Percentiles rank a stretch among this genome's conserved stretches.
Conservation (phyloP, 345 rosid genomes). For the Brassica juncea region DNA sequence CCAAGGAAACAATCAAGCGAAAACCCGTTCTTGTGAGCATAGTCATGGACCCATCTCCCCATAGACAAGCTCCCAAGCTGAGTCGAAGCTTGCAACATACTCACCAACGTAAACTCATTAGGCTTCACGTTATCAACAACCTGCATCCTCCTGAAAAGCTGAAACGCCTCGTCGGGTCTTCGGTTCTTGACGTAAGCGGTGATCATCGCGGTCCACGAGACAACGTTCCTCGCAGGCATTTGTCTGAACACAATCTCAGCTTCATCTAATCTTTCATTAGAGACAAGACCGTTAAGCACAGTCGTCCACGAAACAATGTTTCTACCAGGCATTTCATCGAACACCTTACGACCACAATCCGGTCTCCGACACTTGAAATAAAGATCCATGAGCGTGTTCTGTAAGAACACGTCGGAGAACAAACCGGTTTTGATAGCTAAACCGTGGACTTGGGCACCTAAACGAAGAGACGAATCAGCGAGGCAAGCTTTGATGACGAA, state of each 20-base stretch:
- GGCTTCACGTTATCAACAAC: slow-evolving; percentile 54
- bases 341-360: slow-evolving; percentile 51
- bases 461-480: slow-evolving; percentile 33
- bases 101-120: slow-evolving; percentile 64
- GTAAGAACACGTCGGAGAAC: slow-evolving; percentile 51
- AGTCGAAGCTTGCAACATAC: slow-evolving; percentile 52
- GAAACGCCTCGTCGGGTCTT: slow-evolving; percentile 58
- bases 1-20: slow-evolving; percentile 62
- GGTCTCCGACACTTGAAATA: slow-evolving; percentile 56
- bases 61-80: slow-evolving; percentile 58
- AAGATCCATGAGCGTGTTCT: slow-evolving; percentile 64
- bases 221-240: slow-evolving; percentile 67
- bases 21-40: slow-evolving; percentile 54
- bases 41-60: slow-evolving; percentile 69
- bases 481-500: slow-evolving; percentile 68
- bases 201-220: slow-evolving; percentile 76
- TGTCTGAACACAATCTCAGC: slow-evolving; percentile 51
- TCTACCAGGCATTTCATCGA: slow-evolving; percentile 53
- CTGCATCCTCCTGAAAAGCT: slow-evolving; percentile 59
- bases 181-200: slow-evolving; percentile 54
- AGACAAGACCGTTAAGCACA: slow-evolving; percentile 60
- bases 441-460: slow-evolving; percentile 61
- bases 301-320: slow-evolving; percentile 77
- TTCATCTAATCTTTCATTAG: slow-evolving; percentile 48
- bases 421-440: slow-evolving; percentile 62